These are phyloP conservation scores for Hypoxylon subgilvum DNA, from an alignment of 495 filamentous ascomycete species.

Conservation along the genomic window DNA sequence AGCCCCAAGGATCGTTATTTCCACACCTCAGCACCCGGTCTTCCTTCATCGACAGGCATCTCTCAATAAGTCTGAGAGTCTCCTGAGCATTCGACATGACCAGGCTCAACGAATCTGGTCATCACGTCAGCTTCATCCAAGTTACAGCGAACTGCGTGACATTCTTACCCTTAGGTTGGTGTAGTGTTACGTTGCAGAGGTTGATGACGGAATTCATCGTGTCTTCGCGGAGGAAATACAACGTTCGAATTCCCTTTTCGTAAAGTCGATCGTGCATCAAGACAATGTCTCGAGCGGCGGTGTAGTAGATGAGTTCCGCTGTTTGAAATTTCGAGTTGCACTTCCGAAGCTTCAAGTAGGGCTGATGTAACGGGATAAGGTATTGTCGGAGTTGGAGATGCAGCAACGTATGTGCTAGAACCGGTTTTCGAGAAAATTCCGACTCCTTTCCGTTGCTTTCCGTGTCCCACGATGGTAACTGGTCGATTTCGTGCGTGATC, in stretches of 20 bases:
- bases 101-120: constrained; percentile 36
- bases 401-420: constrained; percentile 40
- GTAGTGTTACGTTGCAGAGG: constrained; percentile 54
- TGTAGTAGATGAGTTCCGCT: constrained; percentile 45
- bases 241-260: constrained; percentile 39
- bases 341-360: constrained; percentile 41
- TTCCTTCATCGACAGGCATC: constrained; percentile 43
- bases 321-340: constrained; percentile 37
- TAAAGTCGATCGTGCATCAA: constrained; percentile 42
- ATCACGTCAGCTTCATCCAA: constrained; percentile 17
- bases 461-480: constrained; percentile 42
- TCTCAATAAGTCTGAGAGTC: constrained; percentile 42
- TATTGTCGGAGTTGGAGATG: constrained; percentile 46
- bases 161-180: constrained; percentile 51
- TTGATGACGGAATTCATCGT: constrained; percentile 42
- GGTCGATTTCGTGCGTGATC: constrained; percentile 43
- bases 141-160: not conserved
- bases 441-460: constrained; percentile 19
- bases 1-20: constrained; percentile 45
- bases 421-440: constrained; percentile 31
- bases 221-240: constrained; percentile 44
- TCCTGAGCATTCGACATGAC: constrained; percentile 40
- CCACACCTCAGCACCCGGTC: constrained; percentile 43
- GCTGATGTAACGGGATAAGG: constrained; percentile 43
- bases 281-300: constrained; percentile 43